Evolutionary conservation across 2,329 filamentous ascomycete genomes (phyloP).

Genomic region (Cryphonectria parasitica): DNA sequence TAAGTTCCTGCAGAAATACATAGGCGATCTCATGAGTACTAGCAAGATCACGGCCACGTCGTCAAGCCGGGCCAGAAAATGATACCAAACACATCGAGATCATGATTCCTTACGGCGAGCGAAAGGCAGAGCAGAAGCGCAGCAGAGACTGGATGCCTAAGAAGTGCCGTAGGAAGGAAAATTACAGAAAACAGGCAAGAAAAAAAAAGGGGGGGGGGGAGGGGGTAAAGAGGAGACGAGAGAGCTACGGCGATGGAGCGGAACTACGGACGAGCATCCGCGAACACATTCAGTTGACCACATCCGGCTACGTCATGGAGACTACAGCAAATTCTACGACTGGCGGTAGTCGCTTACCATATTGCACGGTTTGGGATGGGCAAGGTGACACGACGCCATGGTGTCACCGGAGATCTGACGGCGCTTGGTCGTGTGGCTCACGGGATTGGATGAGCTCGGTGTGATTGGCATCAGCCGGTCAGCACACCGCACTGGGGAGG

Average conservation of each 20-base stretch:
- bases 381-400: constrained; percentile 31
- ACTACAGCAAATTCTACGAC: constrained; percentile 4
- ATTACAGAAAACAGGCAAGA: constrained; percentile 1
- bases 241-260: constrained; percentile 22
- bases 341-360: constrained; percentile 16
- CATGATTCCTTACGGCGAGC: too few relatives aligned
- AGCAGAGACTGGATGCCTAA: constrained; percentile 10
- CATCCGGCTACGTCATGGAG: constrained; percentile 22
- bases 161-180: background rate
- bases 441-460: constrained; percentile 19
- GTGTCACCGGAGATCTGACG: constrained; percentile 30
- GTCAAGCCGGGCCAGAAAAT: constrained; percentile 56
- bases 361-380: background rate
- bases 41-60: constrained; percentile 69
- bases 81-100: constrained; percentile 32
- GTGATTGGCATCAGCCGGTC: constrained; percentile 23
- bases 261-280: constrained; percentile 18
- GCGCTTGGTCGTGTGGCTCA: constrained; percentile 11
- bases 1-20: constrained; percentile 96
- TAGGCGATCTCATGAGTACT: constrained; percentile 92
- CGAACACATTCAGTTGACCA: constrained; percentile 17
- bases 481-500: constrained; percentile 19
- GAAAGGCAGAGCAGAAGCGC: constrained; percentile 1
- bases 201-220: background rate
- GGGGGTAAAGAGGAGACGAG: constrained; percentile 5